Percentiles rank a stretch among this genome's conserved stretches.
Evolutionary conservation across 1,139 yeast genomes (phyloP).

Genomic region (Candida sp.): DNA sequence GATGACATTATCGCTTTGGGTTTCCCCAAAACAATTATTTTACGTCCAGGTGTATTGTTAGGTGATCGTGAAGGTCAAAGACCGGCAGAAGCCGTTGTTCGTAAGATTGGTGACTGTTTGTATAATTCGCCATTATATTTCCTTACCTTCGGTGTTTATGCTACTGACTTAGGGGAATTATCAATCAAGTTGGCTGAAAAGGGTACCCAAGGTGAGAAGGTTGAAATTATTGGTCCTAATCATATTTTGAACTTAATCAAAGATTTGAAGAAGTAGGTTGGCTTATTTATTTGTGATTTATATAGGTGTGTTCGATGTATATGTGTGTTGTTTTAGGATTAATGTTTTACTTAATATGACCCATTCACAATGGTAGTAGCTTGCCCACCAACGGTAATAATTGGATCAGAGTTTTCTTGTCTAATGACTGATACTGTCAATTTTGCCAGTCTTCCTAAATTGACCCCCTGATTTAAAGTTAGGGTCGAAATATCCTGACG

Average conservation of each 20-base stretch:
- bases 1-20: constrained; percentile 52
- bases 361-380: constrained; percentile 31
- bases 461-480: constrained; percentile 30
- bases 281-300: neutral
- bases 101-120: constrained; percentile 24
- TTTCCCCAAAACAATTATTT: constrained; percentile 64
- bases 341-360: constrained; percentile 4
- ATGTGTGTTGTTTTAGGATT: neutral
- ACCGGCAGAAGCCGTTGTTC: constrained; percentile 21
- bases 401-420: constrained; percentile 14
- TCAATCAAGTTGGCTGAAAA: constrained; percentile 31
- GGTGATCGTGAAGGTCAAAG: constrained; percentile 53
- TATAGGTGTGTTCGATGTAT: neutral
- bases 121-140: constrained; percentile 32
- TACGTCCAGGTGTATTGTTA: constrained; percentile 67
- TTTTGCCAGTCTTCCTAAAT: constrained; percentile 29
- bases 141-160: constrained; percentile 38
- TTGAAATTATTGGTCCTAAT: constrained; percentile 8
- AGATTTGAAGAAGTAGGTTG: neutral
- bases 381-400: constrained; percentile 21
- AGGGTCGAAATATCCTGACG: neutral
- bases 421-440: constrained; percentile 15
- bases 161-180: constrained; percentile 46
- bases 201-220: constrained; percentile 9
- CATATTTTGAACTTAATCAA: neutral